phyloP scores from a whole-genome alignment of 129 eudicot species.

The Lonicera japonica region DNA sequence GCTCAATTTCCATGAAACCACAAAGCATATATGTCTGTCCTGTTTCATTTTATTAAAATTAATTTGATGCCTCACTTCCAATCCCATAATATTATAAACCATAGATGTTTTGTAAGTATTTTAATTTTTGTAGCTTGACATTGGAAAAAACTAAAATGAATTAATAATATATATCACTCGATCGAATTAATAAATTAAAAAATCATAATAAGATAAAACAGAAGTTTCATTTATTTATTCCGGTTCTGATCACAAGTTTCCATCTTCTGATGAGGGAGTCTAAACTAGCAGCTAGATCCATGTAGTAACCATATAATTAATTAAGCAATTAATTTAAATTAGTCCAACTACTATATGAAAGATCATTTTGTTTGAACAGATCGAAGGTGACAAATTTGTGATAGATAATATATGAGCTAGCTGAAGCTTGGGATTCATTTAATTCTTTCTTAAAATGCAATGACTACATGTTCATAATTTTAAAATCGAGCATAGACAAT shows the following conservation, averaged over 20 bases:
- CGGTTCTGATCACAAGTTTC: conserved; percentile 1
- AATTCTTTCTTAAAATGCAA: too few species aligned
- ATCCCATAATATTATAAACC: conserved; percentile 12
- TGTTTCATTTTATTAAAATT: conserved; percentile 14
- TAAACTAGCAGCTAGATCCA: too few species aligned
- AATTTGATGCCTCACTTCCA: conserved; percentile 14
- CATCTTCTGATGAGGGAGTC: not conserved
- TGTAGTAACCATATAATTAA: too few species aligned
- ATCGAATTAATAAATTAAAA: not conserved
- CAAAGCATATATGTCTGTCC: conserved; percentile 40
- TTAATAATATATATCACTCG: too few species aligned
- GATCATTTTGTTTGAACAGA: too few species aligned
- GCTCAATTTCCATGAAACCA: conserved; percentile 15
- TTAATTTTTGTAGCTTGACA: conserved; percentile 23
- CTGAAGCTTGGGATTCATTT: too few species aligned
- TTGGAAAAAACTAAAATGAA: conserved; percentile 1
- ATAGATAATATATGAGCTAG: too few species aligned
- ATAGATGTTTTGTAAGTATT: conserved; percentile 5
- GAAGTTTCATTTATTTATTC: conserved; percentile 12
- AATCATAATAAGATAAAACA: conserved; percentile 33
- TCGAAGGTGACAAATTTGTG: too few species aligned
- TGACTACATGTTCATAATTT: too few species aligned
- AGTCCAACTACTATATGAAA: too few species aligned
- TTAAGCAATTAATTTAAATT: too few species aligned
- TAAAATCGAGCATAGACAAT: too few species aligned